Evolutionary conservation across 768 basidiomycete genomes (phyloP).

Genomic region (Cystofilobasidium bisporidii): DNA sequence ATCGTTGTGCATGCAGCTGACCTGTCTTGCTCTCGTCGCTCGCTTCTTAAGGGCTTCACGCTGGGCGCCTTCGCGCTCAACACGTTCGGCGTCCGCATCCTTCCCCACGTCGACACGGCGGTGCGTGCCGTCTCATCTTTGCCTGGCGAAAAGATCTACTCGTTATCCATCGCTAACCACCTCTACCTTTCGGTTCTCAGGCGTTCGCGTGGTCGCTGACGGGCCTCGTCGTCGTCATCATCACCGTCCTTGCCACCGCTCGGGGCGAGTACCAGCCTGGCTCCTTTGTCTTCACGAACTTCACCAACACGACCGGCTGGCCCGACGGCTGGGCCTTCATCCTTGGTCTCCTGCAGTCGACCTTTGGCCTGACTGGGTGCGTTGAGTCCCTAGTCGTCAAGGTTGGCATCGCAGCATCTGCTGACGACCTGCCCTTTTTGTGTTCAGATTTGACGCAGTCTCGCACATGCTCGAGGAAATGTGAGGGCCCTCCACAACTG

Average conservation of each 20-base stretch:
- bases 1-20: no score
- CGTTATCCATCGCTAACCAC: no score
- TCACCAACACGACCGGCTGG: slow-evolving; percentile 34
- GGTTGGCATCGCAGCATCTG: no score
- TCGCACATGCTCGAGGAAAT: slow-evolving; percentile 38
- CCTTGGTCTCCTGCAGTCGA: slow-evolving; percentile 32
- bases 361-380: slow-evolving; percentile 33
- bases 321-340: slow-evolving; percentile 30
- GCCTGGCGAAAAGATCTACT: no score
- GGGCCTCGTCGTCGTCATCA: slow-evolving; percentile 1
- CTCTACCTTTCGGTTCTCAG: no score
- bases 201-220: background rate
- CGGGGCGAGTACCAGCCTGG: slow-evolving; percentile 31
- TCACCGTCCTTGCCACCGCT: slow-evolving; percentile 28
- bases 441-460: slow-evolving; percentile 36
- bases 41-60: no score
- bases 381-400: no score
- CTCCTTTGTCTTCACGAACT: slow-evolving; percentile 32
- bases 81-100: slow-evolving; percentile 32
- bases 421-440: no score
- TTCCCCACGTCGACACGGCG: slow-evolving; percentile 33
- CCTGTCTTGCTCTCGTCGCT: no score
- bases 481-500: no score
- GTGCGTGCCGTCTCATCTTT: no score
- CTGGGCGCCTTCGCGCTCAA: slow-evolving; percentile 33